These are phyloP conservation scores for Pyrenophora seminiperda DNA, from an alignment of 2,329 filamentous ascomycete species.

Conservation along the genomic window DNA sequence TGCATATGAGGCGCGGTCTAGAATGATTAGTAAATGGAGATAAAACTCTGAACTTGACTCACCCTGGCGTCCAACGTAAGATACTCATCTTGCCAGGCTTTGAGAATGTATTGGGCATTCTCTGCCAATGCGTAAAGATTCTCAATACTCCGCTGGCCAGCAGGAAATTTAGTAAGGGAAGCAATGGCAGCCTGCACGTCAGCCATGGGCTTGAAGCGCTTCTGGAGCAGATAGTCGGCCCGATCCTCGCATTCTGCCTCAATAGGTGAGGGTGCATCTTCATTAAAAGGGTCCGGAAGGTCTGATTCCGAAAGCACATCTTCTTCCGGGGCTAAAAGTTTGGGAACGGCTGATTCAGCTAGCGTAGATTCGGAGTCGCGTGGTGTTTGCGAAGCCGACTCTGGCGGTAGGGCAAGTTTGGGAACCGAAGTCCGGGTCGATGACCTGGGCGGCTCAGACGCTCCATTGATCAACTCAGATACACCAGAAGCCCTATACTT, in stretches of 20 bases:
- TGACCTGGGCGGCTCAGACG: conserved; percentile 13
- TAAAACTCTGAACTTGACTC: conserved; percentile 15
- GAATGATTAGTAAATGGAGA: conserved; percentile 26
- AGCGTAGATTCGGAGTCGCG: conserved; percentile 34
- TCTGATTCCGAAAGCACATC: conserved; percentile 45
- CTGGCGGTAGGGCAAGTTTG: conserved; percentile 26
- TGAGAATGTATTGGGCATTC: conserved; percentile 59
- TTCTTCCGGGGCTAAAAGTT: conserved; percentile 39
- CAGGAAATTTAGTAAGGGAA: conserved; percentile 51
- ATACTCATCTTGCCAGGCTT: conserved; percentile 65
- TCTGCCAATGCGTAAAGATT: conserved; percentile 61
- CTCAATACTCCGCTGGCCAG: conserved; percentile 54
- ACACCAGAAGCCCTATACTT: conserved; percentile 26
- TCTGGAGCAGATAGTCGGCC: conserved; percentile 51
- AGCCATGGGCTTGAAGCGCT: conserved; percentile 50
- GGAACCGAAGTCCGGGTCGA: conserved; percentile 22
- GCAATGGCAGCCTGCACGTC: conserved; percentile 51
- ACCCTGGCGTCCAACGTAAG: conserved; percentile 57
- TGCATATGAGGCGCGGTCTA: conserved; percentile 58
- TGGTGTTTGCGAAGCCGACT: conserved; percentile 36
- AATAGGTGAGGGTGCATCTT: conserved; percentile 31
- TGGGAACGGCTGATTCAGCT: conserved; percentile 26
- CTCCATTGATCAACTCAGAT: conserved; percentile 8
- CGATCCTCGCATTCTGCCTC: conserved; percentile 46
- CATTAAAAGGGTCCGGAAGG: conserved; percentile 46